phyloP scores from a whole-genome alignment of 2,329 filamentous ascomycete species.

The Thelonectria rubi region DNA sequence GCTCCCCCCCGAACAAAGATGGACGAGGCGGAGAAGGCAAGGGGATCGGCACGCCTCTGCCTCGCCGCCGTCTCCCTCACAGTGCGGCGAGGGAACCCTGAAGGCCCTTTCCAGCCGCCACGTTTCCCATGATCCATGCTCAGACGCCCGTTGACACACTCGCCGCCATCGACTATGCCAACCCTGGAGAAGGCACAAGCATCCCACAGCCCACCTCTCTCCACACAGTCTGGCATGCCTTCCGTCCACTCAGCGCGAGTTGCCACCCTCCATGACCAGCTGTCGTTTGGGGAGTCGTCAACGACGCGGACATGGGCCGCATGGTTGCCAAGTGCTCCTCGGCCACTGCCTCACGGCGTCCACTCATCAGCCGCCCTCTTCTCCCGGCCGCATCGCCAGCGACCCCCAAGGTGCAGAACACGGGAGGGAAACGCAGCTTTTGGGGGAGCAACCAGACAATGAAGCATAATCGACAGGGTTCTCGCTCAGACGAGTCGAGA shows the following conservation, averaged over 20 bases:
- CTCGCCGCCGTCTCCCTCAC: slow-evolving; percentile 14
- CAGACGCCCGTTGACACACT: slow-evolving; percentile 35
- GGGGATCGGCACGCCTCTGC: slow-evolving; percentile 11
- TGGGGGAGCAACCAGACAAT: slow-evolving; percentile 21
- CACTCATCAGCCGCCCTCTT: slow-evolving; percentile 25
- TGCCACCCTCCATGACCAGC: slow-evolving; percentile 37
- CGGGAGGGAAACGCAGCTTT: slow-evolving; percentile 4
- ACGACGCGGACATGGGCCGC: slow-evolving; percentile 7
- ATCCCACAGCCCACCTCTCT: slow-evolving; percentile 16
- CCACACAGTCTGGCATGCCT: slow-evolving; percentile 21
- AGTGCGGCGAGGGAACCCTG: slow-evolving; percentile 28
- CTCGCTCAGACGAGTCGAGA: slow-evolving; percentile 6
- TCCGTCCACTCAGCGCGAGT: slow-evolving; percentile 37
- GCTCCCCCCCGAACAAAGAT: not conserved
- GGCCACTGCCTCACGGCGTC: slow-evolving; percentile 37
- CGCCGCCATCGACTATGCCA: slow-evolving; percentile 19
- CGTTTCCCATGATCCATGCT: slow-evolving; percentile 40
- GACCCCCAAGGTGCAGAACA: slow-evolving; percentile 8
- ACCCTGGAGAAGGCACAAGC: slow-evolving; percentile 20
- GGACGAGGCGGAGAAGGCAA: slow-evolving; percentile 4
- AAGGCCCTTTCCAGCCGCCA: slow-evolving; percentile 36
- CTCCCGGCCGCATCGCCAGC: slow-evolving; percentile 26
- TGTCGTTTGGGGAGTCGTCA: slow-evolving; percentile 11
- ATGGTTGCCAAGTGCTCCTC: slow-evolving; percentile 32
- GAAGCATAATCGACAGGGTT: slow-evolving; percentile 31